Percentiles rank a stretch among this genome's conserved stretches.
phyloP scores from a whole-genome alignment of 2,329 filamentous ascomycete genomes.

The Periconia sp. region DNA sequence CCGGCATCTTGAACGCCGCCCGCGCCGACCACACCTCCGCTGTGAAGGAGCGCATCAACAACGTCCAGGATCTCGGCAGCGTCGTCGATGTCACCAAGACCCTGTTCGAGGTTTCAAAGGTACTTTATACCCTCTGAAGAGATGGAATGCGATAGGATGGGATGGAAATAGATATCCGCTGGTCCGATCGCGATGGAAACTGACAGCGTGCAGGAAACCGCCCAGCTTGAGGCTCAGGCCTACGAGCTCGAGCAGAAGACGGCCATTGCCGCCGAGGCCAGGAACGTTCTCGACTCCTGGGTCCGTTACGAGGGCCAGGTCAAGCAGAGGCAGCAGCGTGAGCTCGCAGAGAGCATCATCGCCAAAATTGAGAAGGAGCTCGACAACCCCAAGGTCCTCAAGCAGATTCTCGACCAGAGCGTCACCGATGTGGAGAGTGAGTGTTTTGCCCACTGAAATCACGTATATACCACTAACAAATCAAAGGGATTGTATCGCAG shows the following conservation, averaged over 20 bases:
- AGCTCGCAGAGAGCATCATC: slow-evolving; percentile 90
- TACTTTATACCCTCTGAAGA: slow-evolving; percentile 47
- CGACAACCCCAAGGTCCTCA: slow-evolving; percentile 93
- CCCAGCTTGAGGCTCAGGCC: slow-evolving; percentile 90
- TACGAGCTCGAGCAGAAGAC: slow-evolving; percentile 98
- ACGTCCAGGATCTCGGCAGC: slow-evolving; percentile 89
- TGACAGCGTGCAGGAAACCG: slow-evolving; percentile 74
- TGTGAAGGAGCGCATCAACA: slow-evolving; percentile 91
- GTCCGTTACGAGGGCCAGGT: slow-evolving; percentile 98
- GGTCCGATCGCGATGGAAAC: slow-evolving; percentile 17
- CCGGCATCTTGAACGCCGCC: slow-evolving; percentile 90
- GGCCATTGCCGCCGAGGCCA: slow-evolving; percentile 87
- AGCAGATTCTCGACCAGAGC: slow-evolving; percentile 98
- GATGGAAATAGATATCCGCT: slow-evolving; percentile 12
- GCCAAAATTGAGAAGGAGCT: slow-evolving; percentile 99
- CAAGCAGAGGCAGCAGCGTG: slow-evolving; percentile 97
- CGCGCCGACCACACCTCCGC: slow-evolving; percentile 93
- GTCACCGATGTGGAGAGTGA: slow-evolving; percentile 94
- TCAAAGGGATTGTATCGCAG: slow-evolving; percentile 40
- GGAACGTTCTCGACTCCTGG: slow-evolving; percentile 95
- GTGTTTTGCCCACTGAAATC: slow-evolving; percentile 30
- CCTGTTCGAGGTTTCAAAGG: slow-evolving; percentile 98
- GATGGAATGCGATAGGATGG: slow-evolving; percentile 3
- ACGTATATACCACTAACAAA: slow-evolving; percentile 17
- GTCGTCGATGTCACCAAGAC: slow-evolving; percentile 97